Conservation (phyloP, 352 stramenopile genomes). For the Phytopythium kandeliae region DNA sequence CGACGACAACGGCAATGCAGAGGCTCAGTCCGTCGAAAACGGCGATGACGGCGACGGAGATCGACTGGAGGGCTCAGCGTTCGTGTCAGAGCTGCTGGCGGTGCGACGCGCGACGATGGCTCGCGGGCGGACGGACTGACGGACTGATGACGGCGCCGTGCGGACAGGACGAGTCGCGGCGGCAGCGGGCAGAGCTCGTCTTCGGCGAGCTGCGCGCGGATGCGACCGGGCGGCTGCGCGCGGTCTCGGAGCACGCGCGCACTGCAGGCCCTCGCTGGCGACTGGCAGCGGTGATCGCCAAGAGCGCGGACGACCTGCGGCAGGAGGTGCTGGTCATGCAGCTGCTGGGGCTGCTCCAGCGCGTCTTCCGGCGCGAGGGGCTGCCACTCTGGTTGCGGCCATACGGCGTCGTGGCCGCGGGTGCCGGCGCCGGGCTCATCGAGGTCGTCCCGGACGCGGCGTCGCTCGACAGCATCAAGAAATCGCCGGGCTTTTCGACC, state of each 20-base stretch:
- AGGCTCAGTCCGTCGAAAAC: conserved; percentile 3
- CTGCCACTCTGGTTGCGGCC: conserved; percentile 91
- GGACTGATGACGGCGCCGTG: conserved; percentile 1
- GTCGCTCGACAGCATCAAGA: conserved; percentile 97
- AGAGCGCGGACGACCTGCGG: conserved; percentile 95
- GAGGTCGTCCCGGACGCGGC: conserved; percentile 95
- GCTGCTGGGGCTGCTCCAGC: conserved; percentile 93
- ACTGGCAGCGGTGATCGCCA: conserved; percentile 91
- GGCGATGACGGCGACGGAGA: conserved; percentile 2
- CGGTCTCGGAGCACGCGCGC: conserved; percentile 1
- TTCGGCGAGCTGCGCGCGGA: conserved; percentile 69
- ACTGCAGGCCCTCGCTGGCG: conserved; percentile 26
- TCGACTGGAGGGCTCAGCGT: conserved; percentile 10
- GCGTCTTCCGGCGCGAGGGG: conserved; percentile 90
- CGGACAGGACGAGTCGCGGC: conserved; percentile 29
- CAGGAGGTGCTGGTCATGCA: conserved; percentile 98
- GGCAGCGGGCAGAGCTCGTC: conserved; percentile 46
- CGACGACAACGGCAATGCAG: conserved; percentile 1
- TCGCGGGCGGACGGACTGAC: neutral
- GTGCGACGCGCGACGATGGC: conserved; percentile 7
- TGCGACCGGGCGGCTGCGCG: conserved; percentile 35
- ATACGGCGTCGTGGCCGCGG: conserved; percentile 96
- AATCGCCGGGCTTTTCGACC: conserved; percentile 77
- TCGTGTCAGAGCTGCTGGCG: conserved; percentile 20
- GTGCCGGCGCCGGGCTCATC: conserved; percentile 93